A percentile compares a stretch with the other conserved stretches of the same genome.
Conservation (phyloP, 2,329 filamentous ascomycete genomes). For the Pyricularia sp. region DNA sequence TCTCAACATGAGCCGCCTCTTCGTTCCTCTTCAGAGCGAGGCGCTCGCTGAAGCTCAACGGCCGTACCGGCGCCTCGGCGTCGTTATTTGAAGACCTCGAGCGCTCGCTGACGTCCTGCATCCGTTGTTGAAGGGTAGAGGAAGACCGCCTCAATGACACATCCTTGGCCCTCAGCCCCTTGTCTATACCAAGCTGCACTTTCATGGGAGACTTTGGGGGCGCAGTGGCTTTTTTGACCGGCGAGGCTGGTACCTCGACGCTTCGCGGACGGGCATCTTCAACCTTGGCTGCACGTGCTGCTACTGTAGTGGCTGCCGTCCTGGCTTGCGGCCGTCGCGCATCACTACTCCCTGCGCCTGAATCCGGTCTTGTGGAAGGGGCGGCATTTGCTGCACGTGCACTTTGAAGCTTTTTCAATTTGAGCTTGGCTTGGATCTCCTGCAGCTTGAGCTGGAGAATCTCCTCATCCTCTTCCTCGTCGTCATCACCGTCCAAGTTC, state of each 20-base stretch:
- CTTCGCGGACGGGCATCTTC: background rate
- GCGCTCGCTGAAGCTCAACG: conserved; percentile 67
- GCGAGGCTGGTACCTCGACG: conserved; percentile 63
- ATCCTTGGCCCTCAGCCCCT: conserved; percentile 67
- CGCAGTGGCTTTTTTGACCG: conserved; percentile 45
- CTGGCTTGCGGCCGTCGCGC: background rate
- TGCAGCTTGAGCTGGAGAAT: conserved; percentile 74
- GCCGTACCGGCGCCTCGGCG: conserved; percentile 17
- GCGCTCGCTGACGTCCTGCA: conserved; percentile 14
- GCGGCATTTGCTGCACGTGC: conserved; percentile 27
- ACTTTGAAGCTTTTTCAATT: conserved; percentile 74
- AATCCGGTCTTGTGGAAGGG: background rate
- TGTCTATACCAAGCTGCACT: conserved; percentile 76
- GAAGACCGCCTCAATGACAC: conserved; percentile 47
- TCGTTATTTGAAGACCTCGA: background rate
- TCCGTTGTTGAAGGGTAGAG: conserved; percentile 11
- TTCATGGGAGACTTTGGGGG: conserved; percentile 64
- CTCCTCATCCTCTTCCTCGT: conserved; percentile 73
- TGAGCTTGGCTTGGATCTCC: conserved; percentile 78
- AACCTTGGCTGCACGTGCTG: background rate
- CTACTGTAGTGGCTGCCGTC: background rate
- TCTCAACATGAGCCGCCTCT: conserved; percentile 37
- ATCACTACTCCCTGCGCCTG: background rate
- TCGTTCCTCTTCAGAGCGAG: conserved; percentile 56
- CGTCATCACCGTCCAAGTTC: conserved; percentile 21